Evolutionary conservation across 83 land plant genomes (phyloP).

Genomic region (Thuja plicata): DNA sequence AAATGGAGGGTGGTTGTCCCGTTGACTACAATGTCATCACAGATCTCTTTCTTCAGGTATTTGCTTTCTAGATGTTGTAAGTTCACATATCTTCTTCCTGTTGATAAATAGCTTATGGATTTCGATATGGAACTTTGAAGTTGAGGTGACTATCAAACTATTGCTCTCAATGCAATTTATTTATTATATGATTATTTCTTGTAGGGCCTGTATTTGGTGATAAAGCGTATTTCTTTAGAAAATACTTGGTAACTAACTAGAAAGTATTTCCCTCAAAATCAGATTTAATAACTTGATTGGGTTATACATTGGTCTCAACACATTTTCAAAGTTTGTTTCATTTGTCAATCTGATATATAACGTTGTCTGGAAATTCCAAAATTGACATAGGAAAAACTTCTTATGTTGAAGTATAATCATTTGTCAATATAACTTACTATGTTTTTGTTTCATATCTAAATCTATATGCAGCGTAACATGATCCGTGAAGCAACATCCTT

Average conservation of each 20-base stretch:
- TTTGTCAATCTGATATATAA: neutral
- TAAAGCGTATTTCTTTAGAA: neutral
- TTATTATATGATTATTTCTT: neutral
- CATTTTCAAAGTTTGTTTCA: neutral
- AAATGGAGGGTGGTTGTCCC: slow-evolving; percentile 99
- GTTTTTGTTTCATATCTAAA: neutral
- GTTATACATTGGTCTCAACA: neutral
- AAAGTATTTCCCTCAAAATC: neutral
- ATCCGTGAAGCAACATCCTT: slow-evolving; percentile 97
- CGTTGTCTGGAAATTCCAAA: neutral
- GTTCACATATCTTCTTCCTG: neutral
- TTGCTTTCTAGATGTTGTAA: neutral
- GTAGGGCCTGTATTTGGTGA: neutral
- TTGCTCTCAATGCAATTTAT: neutral
- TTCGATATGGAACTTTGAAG: neutral
- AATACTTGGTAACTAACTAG: neutral
- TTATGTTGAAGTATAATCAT: too few relatives aligned
- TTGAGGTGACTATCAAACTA: neutral
- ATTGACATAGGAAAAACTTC: neutral
- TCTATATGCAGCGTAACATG: slow-evolving; percentile 76
- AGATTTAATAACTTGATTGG: neutral
- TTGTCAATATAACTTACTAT: neutral
- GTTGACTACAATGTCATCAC: slow-evolving; percentile 95
- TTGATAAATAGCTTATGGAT: neutral
- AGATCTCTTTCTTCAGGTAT: slow-evolving; percentile 97